Evolutionary conservation across 768 basidiomycete species (phyloP), one percentile per base, ranked within the genome.

Genomic region (Lactarius indigo): DNA sequence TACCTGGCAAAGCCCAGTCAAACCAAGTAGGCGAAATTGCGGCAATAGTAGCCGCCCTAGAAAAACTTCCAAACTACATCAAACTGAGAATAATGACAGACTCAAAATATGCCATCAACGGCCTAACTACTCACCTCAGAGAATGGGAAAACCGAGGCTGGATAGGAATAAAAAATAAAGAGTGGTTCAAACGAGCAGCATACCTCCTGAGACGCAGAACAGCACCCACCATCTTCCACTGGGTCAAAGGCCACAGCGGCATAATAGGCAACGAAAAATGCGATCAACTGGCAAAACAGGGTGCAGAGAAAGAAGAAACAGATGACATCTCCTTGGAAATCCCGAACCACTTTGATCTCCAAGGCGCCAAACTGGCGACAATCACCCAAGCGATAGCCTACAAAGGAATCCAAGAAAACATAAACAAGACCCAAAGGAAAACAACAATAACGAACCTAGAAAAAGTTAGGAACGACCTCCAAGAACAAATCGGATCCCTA

Each of bases 181-280:
- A 35, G 44, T 30, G 57, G 8, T 64, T 64, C 63, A 33, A 42
- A 30, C 31, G 4, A 5, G 63, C 63, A 28, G 63, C 63, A 2
- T 18, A 33, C 54, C 33, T 35, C 3, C 55, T 64, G 0, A 15
- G 30, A 44, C 0, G n/a, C 0, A 15, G 39, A 1, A 17, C 55
- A 3, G 63, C 55, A 5, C 44, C 63, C 1, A 64, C 55, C 0
- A 5, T 20, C 8, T 64, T 64, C 35, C 26, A 64, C 20, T 56
- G 39, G 55, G 35, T 57, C 1, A 64, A 44, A 57, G 55, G 55
- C 7, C 63, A 37, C 18, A 57, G 28, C 26, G 23, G 54, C 0
- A 31, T 6, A 26, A 12, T 20, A 35, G 41, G 23, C 7, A 54
- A 54, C 15, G 23, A 54, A 17, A 15, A 26, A 10, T 12, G 52